Percentiles rank a stretch among this genome's conserved stretches.
phyloP scores from a whole-genome alignment of 1,284 basidiomycete species.

The Takashimella tepidaria region DNA sequence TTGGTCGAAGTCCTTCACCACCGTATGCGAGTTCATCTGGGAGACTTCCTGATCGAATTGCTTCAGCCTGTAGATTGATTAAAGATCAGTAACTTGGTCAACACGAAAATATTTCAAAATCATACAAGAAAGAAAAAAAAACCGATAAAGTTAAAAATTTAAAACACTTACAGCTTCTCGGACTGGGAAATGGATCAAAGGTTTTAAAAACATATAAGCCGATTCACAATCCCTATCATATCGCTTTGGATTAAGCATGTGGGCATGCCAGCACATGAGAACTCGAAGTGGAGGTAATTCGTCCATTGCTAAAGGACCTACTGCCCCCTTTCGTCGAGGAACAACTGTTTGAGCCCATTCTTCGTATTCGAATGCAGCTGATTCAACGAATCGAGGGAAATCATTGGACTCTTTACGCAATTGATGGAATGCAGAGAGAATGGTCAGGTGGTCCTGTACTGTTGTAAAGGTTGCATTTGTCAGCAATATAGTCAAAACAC shows the following conservation, averaged over 20 bases:
- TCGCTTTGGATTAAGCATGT: constrained; percentile 32
- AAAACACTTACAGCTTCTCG: not conserved
- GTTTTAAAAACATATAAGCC: constrained; percentile 8
- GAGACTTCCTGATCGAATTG: not conserved
- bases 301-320: not conserved
- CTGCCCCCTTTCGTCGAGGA: not conserved
- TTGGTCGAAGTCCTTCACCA: not conserved
- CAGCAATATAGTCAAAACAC: too few relatives aligned
- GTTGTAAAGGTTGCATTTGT: too few relatives aligned
- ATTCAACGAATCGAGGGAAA: constrained; percentile 11
- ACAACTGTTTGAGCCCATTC: constrained; percentile 15
- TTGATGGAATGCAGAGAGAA: constrained; percentile 17
- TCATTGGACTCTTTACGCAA: constrained; percentile 3
- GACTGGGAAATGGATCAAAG: not conserved
- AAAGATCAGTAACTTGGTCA: not conserved
- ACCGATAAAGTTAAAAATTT: not conserved
- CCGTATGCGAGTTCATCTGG: not conserved
- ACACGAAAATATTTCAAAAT: not conserved
- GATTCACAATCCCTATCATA: constrained; percentile 21
- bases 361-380: constrained; percentile 19
- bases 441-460: constrained; percentile 23
- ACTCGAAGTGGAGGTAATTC: constrained; percentile 25
- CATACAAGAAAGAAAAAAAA: too few relatives aligned
- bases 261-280: constrained; percentile 38
- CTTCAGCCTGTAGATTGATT: not conserved